A percentile compares a stretch with the other conserved stretches of the same genome.
phyloP scores from a whole-genome alignment of 2,329 filamentous ascomycete genomes.

The Paramyrothecium roridum region DNA sequence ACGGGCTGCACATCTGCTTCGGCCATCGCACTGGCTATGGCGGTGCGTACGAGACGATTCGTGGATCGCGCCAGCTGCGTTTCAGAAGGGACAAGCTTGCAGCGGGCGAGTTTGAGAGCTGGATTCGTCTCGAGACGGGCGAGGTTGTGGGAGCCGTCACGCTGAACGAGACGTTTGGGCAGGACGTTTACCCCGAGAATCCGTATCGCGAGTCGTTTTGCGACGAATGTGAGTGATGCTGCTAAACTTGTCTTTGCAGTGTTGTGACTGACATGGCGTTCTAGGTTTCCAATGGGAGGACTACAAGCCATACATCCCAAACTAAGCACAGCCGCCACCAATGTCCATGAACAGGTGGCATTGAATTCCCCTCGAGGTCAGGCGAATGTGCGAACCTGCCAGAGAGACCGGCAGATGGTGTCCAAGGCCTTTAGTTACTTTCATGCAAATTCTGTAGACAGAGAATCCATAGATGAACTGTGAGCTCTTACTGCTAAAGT shows the following conservation, averaged over 20 bases:
- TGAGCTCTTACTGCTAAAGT: too few relatives aligned
- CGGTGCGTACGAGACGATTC: slow-evolving; percentile 57
- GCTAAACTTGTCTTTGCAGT: not conserved
- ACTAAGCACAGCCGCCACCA: not conserved
- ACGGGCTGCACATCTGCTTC: slow-evolving; percentile 41
- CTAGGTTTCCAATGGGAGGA: not conserved
- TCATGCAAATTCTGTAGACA: too few relatives aligned
- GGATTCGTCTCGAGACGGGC: slow-evolving; percentile 54
- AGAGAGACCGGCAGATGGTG: too few relatives aligned
- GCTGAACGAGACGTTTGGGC: slow-evolving; percentile 54
- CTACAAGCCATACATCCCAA: not conserved
- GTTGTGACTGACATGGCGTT: not conserved
- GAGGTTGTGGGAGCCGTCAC: slow-evolving; percentile 42
- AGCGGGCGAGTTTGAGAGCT: slow-evolving; percentile 44
- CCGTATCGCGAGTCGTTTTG: slow-evolving; percentile 20
- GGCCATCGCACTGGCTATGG: slow-evolving; percentile 63
- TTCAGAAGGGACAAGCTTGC: slow-evolving; percentile 33
- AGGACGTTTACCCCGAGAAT: slow-evolving; percentile 43
- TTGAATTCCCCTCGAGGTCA: not conserved
- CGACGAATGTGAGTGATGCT: not conserved
- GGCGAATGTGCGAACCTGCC: too few relatives aligned
- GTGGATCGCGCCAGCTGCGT: slow-evolving; percentile 42
- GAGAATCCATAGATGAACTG: too few relatives aligned
- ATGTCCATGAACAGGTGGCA: not conserved
- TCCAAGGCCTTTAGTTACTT: too few relatives aligned